Evolutionary conservation across 768 basidiomycete species (phyloP).

Genomic region (Rhizopogon sp.): DNA sequence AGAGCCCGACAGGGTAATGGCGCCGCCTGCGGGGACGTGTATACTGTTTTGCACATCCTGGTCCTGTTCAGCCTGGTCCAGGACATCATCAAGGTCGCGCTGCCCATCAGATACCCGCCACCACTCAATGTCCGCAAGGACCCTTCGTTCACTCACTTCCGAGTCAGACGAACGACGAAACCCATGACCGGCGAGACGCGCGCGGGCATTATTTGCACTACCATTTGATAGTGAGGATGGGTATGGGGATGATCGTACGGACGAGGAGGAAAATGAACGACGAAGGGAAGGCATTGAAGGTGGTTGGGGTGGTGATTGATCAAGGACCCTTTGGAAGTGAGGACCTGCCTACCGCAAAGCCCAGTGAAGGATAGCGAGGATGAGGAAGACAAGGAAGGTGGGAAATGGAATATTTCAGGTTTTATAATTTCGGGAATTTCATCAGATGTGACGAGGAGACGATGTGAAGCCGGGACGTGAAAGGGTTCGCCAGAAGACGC

Average conservation of each 20-base stretch:
- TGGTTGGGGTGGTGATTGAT: background rate
- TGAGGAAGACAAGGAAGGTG: slow-evolving; percentile 28
- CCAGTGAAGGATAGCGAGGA: slow-evolving; percentile 21
- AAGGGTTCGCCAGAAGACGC: slow-evolving; percentile 3
- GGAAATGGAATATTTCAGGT: slow-evolving; percentile 28
- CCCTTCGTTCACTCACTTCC: slow-evolving; percentile 57
- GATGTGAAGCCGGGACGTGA: slow-evolving; percentile 7
- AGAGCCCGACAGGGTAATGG: slow-evolving; percentile 32
- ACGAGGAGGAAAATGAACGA: slow-evolving; percentile 66
- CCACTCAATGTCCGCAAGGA: slow-evolving; percentile 86
- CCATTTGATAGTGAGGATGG: slow-evolving; percentile 34
- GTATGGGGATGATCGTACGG: slow-evolving; percentile 69
- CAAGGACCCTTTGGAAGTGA: slow-evolving; percentile 9
- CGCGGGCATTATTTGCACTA: slow-evolving; percentile 30
- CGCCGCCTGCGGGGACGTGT: slow-evolving; percentile 16
- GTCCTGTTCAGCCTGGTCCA: slow-evolving; percentile 15
- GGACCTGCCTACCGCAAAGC: slow-evolving; percentile 47
- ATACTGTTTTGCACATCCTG: slow-evolving; percentile 4
- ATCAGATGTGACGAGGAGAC: slow-evolving; percentile 14
- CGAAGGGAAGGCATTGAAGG: slow-evolving; percentile 69
- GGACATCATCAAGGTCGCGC: slow-evolving; percentile 36
- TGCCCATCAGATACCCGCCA: slow-evolving; percentile 78
- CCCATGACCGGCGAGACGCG: slow-evolving; percentile 30
- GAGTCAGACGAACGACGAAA: slow-evolving; percentile 65
- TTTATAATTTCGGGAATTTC: slow-evolving; percentile 39